These are phyloP conservation scores for Alloteropsis angusta DNA, from an alignment of 202 grass and related monocot genomes.

Conservation along the genomic window DNA sequence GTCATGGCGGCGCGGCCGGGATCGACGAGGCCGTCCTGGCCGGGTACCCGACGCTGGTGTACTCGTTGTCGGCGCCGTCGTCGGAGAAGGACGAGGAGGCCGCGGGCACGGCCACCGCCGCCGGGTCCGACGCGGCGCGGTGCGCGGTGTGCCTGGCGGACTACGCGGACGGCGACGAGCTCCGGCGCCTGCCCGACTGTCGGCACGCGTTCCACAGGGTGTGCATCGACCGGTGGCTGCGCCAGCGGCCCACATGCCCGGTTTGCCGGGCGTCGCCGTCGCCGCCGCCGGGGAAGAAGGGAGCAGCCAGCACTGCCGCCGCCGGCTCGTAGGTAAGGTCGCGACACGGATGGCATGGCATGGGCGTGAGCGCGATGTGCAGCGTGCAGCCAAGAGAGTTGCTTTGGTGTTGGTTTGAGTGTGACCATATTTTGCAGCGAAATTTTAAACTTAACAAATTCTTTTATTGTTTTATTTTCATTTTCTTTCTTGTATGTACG, in stretches of 20 bases:
- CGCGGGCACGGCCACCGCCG: not conserved
- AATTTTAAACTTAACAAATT: not conserved
- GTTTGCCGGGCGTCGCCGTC: slow-evolving; percentile 31
- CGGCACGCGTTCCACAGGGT: slow-evolving; percentile 57
- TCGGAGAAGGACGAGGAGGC: not conserved
- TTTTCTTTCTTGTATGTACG: not conserved
- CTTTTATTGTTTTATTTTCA: not conserved
- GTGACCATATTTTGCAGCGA: not conserved
- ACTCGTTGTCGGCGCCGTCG: not conserved
- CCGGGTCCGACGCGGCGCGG: not conserved
- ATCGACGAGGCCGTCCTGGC: slow-evolving; percentile 40
- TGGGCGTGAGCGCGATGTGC: not conserved
- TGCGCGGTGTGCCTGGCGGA: slow-evolving; percentile 52
- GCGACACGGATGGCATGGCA: too few relatives aligned
- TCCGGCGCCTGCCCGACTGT: slow-evolving; percentile 55
- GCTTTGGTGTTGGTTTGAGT: not conserved
- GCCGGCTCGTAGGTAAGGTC: not conserved
- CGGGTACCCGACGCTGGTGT: slow-evolving; percentile 43
- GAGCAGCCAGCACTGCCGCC: not conserved
- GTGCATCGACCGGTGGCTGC: slow-evolving; percentile 76
- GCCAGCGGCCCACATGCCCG: slow-evolving; percentile 55
- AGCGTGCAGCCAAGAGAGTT: not conserved
- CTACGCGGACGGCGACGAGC: slow-evolving; percentile 49
- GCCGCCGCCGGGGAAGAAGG: not conserved
- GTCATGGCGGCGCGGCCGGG: not conserved